A percentile compares a stretch with the other conserved stretches of the same genome.
These are phyloP conservation scores for Lactarius quietus DNA, from an alignment of 768 basidiomycete species.

Conservation along the genomic window DNA sequence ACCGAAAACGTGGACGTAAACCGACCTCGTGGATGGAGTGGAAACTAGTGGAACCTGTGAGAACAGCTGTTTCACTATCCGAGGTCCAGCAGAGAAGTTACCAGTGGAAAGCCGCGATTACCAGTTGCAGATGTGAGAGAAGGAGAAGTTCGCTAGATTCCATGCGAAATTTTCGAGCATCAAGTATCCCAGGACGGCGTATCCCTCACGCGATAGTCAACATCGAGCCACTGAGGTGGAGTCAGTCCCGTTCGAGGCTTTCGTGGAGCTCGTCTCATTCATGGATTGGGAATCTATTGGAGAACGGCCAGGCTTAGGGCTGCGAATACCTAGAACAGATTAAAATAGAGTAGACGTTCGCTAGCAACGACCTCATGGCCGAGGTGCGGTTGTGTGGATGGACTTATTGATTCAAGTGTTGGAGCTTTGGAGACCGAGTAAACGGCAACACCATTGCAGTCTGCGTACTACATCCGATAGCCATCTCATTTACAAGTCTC, in stretches of 20 bases:
- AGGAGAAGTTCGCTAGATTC: neutral
- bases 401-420: neutral
- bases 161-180: slow-evolving; percentile 14
- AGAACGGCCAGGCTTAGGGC: neutral
- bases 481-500: neutral
- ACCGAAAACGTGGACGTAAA: slow-evolving; percentile 5
- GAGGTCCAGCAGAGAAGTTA: neutral
- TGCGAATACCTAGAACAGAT: neutral
- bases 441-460: neutral
- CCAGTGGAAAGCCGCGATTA: neutral
- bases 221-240: neutral
- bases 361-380: slow-evolving; percentile 1
- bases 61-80: neutral
- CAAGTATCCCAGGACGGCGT: neutral
- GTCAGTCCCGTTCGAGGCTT: neutral
- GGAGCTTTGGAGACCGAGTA: neutral
- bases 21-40: neutral
- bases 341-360: neutral
- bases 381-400: neutral
- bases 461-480: neutral
- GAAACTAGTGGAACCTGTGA: slow-evolving; percentile 2
- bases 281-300: neutral
- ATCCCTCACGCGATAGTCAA: neutral
- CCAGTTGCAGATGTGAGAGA: neutral
- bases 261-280: neutral